Evolutionary conservation across 2,329 filamentous ascomycete species (phyloP).

Genomic region (Annulohypoxylon truncatum): DNA sequence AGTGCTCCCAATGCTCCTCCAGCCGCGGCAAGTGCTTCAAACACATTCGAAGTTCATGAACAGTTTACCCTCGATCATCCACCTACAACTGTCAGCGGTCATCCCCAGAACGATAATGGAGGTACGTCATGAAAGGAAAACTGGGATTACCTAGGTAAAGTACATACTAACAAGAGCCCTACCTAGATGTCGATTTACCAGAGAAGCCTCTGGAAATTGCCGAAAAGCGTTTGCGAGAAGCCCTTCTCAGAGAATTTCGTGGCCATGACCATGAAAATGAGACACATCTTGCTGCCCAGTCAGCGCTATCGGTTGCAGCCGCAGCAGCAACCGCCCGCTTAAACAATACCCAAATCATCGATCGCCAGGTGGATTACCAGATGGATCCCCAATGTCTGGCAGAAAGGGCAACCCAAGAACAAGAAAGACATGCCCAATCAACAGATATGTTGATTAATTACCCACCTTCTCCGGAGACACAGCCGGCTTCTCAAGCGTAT

Average conservation of each 20-base stretch:
- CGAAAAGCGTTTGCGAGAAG: constrained; percentile 64
- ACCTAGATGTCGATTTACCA: constrained; percentile 49
- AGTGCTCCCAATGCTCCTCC: constrained; percentile 33
- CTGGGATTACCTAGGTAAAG: neutral
- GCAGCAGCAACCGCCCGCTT: constrained; percentile 68
- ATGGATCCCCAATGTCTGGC: constrained; percentile 59
- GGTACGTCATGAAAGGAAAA: constrained; percentile 43
- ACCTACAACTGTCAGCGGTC: constrained; percentile 61
- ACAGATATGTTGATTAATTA: constrained; percentile 49
- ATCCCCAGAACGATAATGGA: constrained; percentile 52
- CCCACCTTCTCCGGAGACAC: constrained; percentile 37
- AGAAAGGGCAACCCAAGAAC: constrained; percentile 39
- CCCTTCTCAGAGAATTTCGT: constrained; percentile 49
- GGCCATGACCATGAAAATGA: neutral
- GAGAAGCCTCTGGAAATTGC: constrained; percentile 46
- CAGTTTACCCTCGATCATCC: constrained; percentile 69
- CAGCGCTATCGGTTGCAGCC: constrained; percentile 67
- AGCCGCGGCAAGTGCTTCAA: constrained; percentile 25
- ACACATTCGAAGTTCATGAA: constrained; percentile 65
- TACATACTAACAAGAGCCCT: constrained; percentile 10
- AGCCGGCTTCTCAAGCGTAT: constrained; percentile 9
- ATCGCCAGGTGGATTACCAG: constrained; percentile 52
- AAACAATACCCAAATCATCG: constrained; percentile 61
- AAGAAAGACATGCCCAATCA: constrained; percentile 33
- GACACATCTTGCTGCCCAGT: constrained; percentile 53